Base-by-base conservation (phyloP, 768 basidiomycete genomes). In the Thelephora ganbajun region DNA sequence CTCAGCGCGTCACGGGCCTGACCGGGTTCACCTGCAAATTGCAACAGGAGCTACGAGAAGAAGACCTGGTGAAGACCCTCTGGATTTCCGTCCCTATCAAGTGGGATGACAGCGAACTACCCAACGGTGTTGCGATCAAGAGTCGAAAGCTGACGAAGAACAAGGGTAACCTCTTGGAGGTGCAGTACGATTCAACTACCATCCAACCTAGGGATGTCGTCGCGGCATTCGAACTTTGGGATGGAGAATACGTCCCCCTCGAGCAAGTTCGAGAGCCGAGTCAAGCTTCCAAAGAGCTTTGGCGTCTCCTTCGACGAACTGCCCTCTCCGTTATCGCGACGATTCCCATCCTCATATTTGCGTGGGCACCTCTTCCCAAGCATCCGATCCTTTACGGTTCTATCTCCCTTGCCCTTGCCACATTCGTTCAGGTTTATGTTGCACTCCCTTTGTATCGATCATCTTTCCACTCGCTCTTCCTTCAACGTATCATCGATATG, bases 341-440 rank as follows among this genome's bases (percentile, higher is more conserved):
- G 33, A 58, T 69, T 26, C 70, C 70, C 1, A 67, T 71, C 6
- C 59, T 70, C 12, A 54, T 71, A 34, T 57, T 70, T 54, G 56
- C 70, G 5, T 71, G 70, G 70, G 67, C 69, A 1, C 59, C 59
- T 2, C 59, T 70, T 11, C 63, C 61, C 2, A 45, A 53, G 26
- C 58, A 56, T 26, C 62, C 63, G 11, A 53, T 56, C 47, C 54
- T 59, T 1, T 69, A 69, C 44, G 63, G 65, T 12, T 61, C 60
- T 43, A 53, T 62, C 2, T 69, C 66, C 5, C 57, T 70, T 39
- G 57, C 59, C 13, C 58, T 71, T 18, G 61, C 69, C 6, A 67
- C 68, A 4, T 47, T 66, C 49, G 64, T 70, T 14, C 69, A 69
- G 48, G 45, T 54, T 5, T 57, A 43, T 22, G 57, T 63, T 44